Evolutionary conservation across 306 rosid genomes (phyloP).

Genomic region (Comarum palustre): DNA sequence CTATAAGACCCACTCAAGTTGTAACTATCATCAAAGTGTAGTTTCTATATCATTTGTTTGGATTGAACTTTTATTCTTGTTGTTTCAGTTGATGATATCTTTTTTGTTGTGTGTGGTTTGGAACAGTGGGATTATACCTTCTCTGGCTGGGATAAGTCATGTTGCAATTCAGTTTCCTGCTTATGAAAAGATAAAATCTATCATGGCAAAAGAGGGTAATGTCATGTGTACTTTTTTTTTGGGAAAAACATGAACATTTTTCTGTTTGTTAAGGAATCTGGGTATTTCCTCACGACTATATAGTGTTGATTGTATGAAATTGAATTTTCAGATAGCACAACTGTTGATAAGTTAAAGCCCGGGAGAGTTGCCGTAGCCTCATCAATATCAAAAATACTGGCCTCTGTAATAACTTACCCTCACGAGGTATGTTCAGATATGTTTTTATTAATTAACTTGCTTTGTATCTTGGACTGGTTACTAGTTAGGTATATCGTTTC

Average conservation of each 20-base stretch:
- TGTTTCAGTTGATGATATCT: conserved; percentile 12
- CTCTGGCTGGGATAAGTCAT: conserved; percentile 89
- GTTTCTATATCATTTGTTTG: background rate
- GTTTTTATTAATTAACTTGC: conserved; percentile 3
- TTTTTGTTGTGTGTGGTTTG: conserved; percentile 30
- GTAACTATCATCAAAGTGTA: background rate
- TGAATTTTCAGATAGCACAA: conserved; percentile 60
- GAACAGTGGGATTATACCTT: conserved; percentile 86
- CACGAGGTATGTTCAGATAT: conserved; percentile 57
- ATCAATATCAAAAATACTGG: conserved; percentile 72
- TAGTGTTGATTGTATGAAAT: conserved; percentile 26
- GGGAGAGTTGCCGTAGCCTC: conserved; percentile 72
- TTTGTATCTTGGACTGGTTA: background rate
- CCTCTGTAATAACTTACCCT: conserved; percentile 82
- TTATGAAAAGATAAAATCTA: conserved; percentile 70
- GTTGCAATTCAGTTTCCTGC: conserved; percentile 96
- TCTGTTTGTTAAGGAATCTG: background rate
- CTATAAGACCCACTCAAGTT: background rate
- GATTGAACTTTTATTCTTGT: background rate
- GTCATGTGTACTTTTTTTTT: conserved; percentile 19
- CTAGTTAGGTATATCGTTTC: background rate
- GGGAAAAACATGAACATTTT: background rate
- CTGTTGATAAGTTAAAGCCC: conserved; percentile 63
- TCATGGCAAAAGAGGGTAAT: conserved; percentile 69
- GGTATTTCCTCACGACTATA: background rate